Conservation (phyloP, 495 filamentous ascomycete genomes). For the Penicillium egyptiacum region DNA sequence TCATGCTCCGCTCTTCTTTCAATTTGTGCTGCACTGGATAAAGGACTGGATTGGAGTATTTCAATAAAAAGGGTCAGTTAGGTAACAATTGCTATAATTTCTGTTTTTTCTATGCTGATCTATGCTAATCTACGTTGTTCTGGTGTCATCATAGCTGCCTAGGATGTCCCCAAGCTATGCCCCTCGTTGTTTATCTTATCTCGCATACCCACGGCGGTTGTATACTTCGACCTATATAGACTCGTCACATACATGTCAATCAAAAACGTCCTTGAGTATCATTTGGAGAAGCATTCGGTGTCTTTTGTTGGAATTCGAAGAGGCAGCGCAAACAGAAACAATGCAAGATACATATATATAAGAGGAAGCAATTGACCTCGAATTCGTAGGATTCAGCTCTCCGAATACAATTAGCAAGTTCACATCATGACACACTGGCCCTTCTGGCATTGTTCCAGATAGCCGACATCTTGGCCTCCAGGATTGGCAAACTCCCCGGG, state of each 20-base stretch:
- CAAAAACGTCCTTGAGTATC: neutral
- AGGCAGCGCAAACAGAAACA: neutral
- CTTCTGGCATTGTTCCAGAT: conserved; percentile 59
- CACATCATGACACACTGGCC: conserved; percentile 55
- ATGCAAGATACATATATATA: neutral
- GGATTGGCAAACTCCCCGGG: conserved; percentile 38
- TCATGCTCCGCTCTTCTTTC: conserved; percentile 33
- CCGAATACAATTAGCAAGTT: conserved; percentile 12
- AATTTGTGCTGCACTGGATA: neutral
- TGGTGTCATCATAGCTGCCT: conserved; percentile 7
- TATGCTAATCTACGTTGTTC: neutral
- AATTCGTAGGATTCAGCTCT: neutral
- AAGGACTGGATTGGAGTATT: neutral
- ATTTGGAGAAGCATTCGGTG: neutral
- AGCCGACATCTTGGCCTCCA: conserved; percentile 58
- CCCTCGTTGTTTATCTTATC: conserved; percentile 14
- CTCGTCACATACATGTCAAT: neutral
- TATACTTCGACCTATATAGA: neutral
- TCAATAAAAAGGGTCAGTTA: neutral
- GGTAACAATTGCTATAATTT: conserved; percentile 3
- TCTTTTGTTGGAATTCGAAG: neutral
- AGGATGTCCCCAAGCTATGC: neutral
- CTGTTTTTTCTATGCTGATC: neutral
- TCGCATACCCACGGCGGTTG: neutral
- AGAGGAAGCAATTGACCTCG: neutral